Evolutionary conservation across 805 yeast genomes (phyloP).

Genomic region (Kodamaea fukazawae): DNA sequence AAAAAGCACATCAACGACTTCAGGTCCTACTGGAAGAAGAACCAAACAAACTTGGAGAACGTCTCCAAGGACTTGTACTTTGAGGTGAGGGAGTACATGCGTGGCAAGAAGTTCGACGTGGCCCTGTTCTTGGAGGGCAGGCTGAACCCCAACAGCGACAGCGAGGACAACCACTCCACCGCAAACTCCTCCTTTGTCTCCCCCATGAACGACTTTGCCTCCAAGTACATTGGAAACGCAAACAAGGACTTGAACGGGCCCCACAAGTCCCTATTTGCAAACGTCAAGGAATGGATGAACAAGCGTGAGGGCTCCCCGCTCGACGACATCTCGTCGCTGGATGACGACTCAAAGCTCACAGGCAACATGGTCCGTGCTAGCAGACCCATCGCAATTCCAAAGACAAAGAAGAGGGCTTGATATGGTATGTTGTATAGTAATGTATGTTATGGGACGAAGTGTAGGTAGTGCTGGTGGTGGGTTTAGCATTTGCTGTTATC

Average conservation of each 20-base stretch:
- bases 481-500: too few species aligned
- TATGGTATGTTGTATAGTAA: constrained; percentile 1
- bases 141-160: constrained; percentile 20
- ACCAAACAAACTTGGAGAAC: constrained; percentile 63
- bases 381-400: constrained; percentile 10
- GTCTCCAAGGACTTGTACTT: constrained; percentile 81
- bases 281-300: constrained; percentile 42
- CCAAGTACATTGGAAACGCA: constrained; percentile 58
- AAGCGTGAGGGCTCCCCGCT: constrained; percentile 23
- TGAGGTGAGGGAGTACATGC: constrained; percentile 74
- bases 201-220: constrained; percentile 68
- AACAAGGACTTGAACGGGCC: constrained; percentile 34
- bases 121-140: constrained; percentile 26
- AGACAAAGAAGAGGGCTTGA: constrained; percentile 1
- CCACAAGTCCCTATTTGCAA: constrained; percentile 33
- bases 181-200: constrained; percentile 26
- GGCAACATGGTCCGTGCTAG: constrained; percentile 6
- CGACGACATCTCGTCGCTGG: constrained; percentile 7
- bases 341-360: constrained; percentile 3
- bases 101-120: constrained; percentile 42
- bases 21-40: constrained; percentile 78
- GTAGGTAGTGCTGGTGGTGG: too few species aligned
- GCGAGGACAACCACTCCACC: constrained; percentile 27
- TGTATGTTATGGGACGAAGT: not conserved
- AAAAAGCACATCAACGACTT: constrained; percentile 87